Conservation (phyloP, 1,284 basidiomycete genomes). For the Anthracocystis panici-leucophaei region DNA sequence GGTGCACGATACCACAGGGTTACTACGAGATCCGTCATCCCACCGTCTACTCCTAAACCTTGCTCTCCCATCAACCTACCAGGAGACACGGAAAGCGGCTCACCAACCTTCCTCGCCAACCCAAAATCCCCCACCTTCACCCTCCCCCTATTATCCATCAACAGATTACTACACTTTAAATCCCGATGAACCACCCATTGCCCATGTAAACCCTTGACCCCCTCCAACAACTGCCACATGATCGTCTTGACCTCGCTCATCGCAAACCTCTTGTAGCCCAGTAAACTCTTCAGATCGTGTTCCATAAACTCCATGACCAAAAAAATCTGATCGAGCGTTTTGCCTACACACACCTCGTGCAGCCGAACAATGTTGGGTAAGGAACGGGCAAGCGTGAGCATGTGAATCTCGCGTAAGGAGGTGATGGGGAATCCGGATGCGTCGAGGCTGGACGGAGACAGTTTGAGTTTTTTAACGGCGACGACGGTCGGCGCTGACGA, state of each 20-base stretch:
- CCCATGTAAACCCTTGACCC: slow-evolving; percentile 89
- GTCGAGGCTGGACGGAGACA: slow-evolving; percentile 81
- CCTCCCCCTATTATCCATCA: slow-evolving; percentile 98
- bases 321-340: slow-evolving; percentile 98
- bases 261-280: slow-evolving; percentile 83
- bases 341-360: slow-evolving; percentile 97
- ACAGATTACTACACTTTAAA: slow-evolving; percentile 94
- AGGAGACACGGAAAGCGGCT: slow-evolving; percentile 75
- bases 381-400: slow-evolving; percentile 77
- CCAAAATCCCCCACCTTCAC: slow-evolving; percentile 99
- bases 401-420: slow-evolving; percentile 91
- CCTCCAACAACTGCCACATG: slow-evolving; percentile 91
- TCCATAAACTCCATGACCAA: slow-evolving; percentile 99
- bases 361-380: slow-evolving; percentile 96
- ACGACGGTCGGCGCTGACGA: slow-evolving; percentile 71
- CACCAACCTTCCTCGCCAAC: slow-evolving; percentile 91
- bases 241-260: slow-evolving; percentile 98
- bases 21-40: slow-evolving; percentile 96
- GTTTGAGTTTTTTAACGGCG: slow-evolving; percentile 96
- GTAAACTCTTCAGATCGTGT: slow-evolving; percentile 95
- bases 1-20: slow-evolving; percentile 95
- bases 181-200: slow-evolving; percentile 99
- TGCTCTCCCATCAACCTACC: neutral
- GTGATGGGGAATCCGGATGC: slow-evolving; percentile 97
- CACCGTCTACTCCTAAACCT: slow-evolving; percentile 72